These are phyloP conservation scores for Solanum medicagineum DNA, from an alignment of 257 asterid species.

Conservation along the genomic window DNA sequence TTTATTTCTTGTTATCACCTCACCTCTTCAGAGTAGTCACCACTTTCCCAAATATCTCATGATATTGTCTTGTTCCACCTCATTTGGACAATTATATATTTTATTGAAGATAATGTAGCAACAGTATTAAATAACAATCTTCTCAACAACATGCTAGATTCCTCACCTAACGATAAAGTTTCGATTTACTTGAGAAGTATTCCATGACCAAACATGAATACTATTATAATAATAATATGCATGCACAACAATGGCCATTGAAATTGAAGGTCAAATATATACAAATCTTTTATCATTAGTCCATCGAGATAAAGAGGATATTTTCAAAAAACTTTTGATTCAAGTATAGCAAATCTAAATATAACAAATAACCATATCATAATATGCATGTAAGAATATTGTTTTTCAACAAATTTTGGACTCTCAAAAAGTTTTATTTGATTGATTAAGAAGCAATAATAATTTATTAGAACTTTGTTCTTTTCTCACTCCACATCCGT, in stretches of 20 bases:
- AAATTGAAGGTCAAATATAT: too few relatives aligned
- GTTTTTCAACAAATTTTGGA: neutral
- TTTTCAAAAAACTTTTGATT: too few relatives aligned
- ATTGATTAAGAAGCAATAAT: neutral
- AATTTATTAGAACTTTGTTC: neutral
- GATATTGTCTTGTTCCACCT: constrained; percentile 2
- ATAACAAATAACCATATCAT: too few relatives aligned
- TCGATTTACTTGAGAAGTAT: neutral
- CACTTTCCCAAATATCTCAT: constrained; percentile 12
- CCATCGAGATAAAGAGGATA: too few relatives aligned
- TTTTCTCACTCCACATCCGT: neutral
- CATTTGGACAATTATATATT: neutral
- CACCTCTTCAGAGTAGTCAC: neutral
- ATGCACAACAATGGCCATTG: too few relatives aligned
- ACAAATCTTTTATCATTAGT: too few relatives aligned
- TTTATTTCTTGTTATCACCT: constrained; percentile 2
- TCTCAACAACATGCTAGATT: neutral
- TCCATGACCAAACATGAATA: neutral
- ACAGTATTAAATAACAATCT: neutral
- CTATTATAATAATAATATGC: neutral
- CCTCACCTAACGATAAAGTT: neutral
- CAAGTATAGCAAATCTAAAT: too few relatives aligned
- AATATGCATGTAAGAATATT: neutral
- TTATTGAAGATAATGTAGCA: neutral
- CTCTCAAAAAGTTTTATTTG: neutral